Conservation (phyloP, 176 grass and related monocot genomes). For the Aegilops speltoides region DNA sequence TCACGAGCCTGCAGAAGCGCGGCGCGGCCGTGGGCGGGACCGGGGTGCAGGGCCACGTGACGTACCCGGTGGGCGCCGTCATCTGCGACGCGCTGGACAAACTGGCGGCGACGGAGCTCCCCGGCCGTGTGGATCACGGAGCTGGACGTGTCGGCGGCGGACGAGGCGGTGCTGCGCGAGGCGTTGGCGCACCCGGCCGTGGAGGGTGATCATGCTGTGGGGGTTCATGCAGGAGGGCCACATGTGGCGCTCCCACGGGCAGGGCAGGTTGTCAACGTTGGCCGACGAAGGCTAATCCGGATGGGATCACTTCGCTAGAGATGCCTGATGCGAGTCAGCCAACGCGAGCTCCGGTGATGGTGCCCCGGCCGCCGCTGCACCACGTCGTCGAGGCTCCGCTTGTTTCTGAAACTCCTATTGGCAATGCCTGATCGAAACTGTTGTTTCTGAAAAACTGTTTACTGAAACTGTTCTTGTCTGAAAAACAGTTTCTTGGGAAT, state of each 20-base stretch:
- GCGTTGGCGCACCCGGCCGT: slow-evolving; percentile 63
- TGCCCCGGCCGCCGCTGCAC: too few species aligned
- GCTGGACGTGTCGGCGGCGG: slow-evolving; percentile 51
- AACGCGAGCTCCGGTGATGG: too few species aligned
- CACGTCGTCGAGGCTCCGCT: too few species aligned
- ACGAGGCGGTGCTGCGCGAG: slow-evolving; percentile 57
- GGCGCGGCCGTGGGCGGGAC: slow-evolving; percentile 58
- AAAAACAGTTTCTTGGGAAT: too few species aligned
- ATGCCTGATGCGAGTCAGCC: too few species aligned
- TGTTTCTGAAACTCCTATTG: too few species aligned
- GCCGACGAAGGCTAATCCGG: slow-evolving; percentile 16
- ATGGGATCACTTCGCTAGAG: too few species aligned
- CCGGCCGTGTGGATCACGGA: slow-evolving; percentile 70
- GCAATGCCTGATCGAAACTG: too few species aligned
- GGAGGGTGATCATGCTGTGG: slow-evolving; percentile 63
- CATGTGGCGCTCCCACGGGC: slow-evolving; percentile 39
- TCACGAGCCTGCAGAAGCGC: slow-evolving; percentile 54
- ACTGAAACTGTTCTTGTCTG: too few species aligned
- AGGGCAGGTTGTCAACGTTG: slow-evolving; percentile 35
- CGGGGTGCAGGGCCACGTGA: slow-evolving; percentile 64
- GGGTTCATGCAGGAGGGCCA: slow-evolving; percentile 72
- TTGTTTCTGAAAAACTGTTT: too few species aligned
- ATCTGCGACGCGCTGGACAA: slow-evolving; percentile 58
- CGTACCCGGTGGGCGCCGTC: slow-evolving; percentile 49
- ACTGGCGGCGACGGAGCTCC: slow-evolving; percentile 38